Evolutionary conservation across 2,329 filamentous ascomycete species (phyloP).

Genomic region (Lasiodiplodia citricola): DNA sequence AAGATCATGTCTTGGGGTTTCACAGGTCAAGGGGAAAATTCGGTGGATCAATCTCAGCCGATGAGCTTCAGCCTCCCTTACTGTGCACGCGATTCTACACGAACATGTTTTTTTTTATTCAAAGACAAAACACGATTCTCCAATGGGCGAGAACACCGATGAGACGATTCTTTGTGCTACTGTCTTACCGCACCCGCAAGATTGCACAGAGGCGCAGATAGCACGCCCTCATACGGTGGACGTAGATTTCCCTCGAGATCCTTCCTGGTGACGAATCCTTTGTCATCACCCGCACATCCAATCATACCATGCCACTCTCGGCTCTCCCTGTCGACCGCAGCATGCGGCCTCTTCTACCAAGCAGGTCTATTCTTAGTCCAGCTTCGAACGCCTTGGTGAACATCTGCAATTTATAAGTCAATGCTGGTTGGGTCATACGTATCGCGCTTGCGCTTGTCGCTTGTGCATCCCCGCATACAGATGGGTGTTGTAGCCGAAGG

Average conservation of each 20-base stretch:
- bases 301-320: background rate
- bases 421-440: background rate
- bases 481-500: too few species aligned
- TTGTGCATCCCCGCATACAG: too few species aligned
- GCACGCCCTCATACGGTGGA: background rate
- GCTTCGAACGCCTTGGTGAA: constrained; percentile 8
- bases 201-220: constrained; percentile 1
- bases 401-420: background rate
- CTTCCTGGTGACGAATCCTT: constrained; percentile 7
- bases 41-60: background rate
- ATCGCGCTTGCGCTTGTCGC: too few species aligned
- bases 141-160: background rate
- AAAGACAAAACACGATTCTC: background rate
- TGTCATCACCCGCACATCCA: constrained; percentile 1
- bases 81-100: background rate
- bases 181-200: background rate
- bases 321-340: background rate
- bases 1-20: background rate
- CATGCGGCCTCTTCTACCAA: background rate
- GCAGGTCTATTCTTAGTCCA: constrained; percentile 9
- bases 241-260: background rate
- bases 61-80: background rate
- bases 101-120: background rate
- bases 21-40: background rate
- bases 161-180: background rate